Base-by-base conservation (phyloP, 495 filamentous ascomycete genomes). In the Oidiodendron maius region DNA sequence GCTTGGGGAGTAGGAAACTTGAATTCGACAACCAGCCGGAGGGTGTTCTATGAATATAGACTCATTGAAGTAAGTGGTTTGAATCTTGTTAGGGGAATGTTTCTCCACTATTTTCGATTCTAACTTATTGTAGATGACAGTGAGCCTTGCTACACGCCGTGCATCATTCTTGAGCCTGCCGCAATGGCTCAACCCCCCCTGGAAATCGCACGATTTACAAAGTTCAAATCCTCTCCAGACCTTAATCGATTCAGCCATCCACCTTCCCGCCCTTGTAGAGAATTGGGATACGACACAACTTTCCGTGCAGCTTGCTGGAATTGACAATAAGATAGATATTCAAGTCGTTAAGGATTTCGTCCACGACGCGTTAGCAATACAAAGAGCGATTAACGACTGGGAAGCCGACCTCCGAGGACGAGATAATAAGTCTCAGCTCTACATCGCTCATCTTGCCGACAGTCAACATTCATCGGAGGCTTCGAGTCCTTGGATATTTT, bases 21-120 rank as follows among this genome's bases (percentile, higher is more conserved):
- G 6, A 16, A 36, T 13, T 17, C 43, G 3, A 16, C 26, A 10
- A 35, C 18, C 11, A 21, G 26, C 36, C 43, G 43, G 21, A 46
- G 43, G 28, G 36, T 25, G 11, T 46, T 35, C 28, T 46, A 46
- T 20, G 43, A 46, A 36, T 46, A 35, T 21, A 32, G 43, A 46
- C 21, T 17, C n/a, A 46, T 46, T 12, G 9, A 46, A 12, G 28
- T 32, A 32, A 32, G 28, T 8, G n/a, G 8, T 32, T 32, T n/a
- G n/a, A n/a, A 8, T n/a, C 28, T 8, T n/a, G n/a, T 32, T 32
- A 8, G 8, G 28, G n/a, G n/a, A 32, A 32, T 8, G 8, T 32
- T n/a, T 32, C 28, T 32, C n/a, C 8, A 32, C 8, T 32, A n/a
- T 8, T 8, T 32, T n/a, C n/a, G 28, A 32, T n/a, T 8, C 28